Conservation (phyloP, 495 filamentous ascomycete species). For the Penicillium crystallinum region DNA sequence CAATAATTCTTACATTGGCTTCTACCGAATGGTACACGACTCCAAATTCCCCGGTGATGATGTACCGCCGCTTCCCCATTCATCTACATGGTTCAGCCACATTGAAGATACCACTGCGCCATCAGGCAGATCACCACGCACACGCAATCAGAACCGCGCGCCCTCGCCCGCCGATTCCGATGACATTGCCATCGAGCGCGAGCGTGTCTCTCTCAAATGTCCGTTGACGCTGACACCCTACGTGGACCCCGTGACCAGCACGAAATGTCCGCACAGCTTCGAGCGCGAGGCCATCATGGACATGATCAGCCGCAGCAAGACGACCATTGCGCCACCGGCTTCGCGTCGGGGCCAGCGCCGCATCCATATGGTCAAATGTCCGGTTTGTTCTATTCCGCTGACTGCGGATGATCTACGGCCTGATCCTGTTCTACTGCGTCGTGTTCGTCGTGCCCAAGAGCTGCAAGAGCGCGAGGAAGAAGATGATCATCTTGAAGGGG, state of each 20-base stretch:
- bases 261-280: slow-evolving; percentile 77
- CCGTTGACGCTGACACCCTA: slow-evolving; percentile 74
- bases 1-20: slow-evolving; percentile 73
- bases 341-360: slow-evolving; percentile 18
- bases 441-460: slow-evolving; percentile 35
- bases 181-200: slow-evolving; percentile 68
- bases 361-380: slow-evolving; percentile 38
- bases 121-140: slow-evolving; percentile 5
- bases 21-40: slow-evolving; percentile 74
- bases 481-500: slow-evolving; percentile 28
- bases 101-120: slow-evolving; percentile 37
- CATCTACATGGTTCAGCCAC: slow-evolving; percentile 66
- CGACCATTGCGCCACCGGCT: slow-evolving; percentile 17
- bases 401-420: slow-evolving; percentile 36
- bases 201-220: slow-evolving; percentile 68
- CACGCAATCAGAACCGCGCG: slow-evolving; percentile 25
- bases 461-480: slow-evolving; percentile 33
- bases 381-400: slow-evolving; percentile 41
- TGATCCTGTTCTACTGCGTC: slow-evolving; percentile 39
- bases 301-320: slow-evolving; percentile 47
- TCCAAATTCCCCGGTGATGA: slow-evolving; percentile 61
- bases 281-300: slow-evolving; percentile 65
- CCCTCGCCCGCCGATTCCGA: slow-evolving; percentile 48
- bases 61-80: slow-evolving; percentile 57
- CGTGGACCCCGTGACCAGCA: slow-evolving; percentile 66